Evolutionary conservation across 2,329 filamentous ascomycete species (phyloP), one percentile per base, ranked within the genome.

Genomic region (Botrytis fabae): DNA sequence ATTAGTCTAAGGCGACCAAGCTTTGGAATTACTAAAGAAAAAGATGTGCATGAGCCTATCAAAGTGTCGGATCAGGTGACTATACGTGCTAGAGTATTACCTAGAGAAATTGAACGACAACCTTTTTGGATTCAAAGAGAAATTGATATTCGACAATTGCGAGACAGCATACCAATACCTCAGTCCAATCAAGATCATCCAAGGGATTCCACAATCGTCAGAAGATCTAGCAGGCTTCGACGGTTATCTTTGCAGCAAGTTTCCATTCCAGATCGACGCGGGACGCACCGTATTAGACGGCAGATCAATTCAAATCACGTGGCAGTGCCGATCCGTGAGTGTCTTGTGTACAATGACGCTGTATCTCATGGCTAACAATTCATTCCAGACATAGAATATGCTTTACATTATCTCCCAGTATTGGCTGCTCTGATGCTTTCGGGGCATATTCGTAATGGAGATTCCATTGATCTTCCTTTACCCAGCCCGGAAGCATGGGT

Each of bases 401-500:
- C 85, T 8, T 81, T 84, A 3, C 82, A 84, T 22, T 82, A 83
- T 73, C 82, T 90, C 5, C 89, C 88, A 2, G 84, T 87, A 0
- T 80, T 90, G 9, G 87, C 85, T 0, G 83, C 85, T 2, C 80
- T 90, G 64, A 85, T 91, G 75, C 81, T 86, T 48, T 89, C 87
- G 0, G 84, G 86, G 7, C 83, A 86, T 76, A 83, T 90, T 35
- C 80, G 81, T 22, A 82, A 83, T 38, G 85, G 87, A 42, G 88
- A 90, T 76, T 81, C 82, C 2, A 82, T 91, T 69, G 87, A 90
- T 75, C 81, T 91, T 16, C 88, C 88, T 0, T 75, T 91, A 71
- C 89, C 89, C 1, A 83, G 86, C 73, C 88, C 89, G 1, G 84
- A 85, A 69, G 85, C 82, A 12, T 91, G 89, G 89, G 77, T 79